Base-by-base conservation (phyloP, 805 yeast species). In the Priceomyces castillae region DNA sequence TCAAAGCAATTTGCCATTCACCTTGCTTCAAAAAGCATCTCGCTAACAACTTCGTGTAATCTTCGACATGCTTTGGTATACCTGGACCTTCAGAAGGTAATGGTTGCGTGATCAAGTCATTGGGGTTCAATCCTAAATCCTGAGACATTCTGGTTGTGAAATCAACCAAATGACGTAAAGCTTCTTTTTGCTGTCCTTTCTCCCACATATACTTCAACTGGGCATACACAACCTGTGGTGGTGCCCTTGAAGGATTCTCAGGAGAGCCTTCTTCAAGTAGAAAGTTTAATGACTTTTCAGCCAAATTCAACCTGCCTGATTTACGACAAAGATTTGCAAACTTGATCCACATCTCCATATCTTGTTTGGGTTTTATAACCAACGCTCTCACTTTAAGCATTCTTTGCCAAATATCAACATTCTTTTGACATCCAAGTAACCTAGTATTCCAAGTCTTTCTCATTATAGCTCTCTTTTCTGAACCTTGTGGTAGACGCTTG, bases 381-480 rank as follows among this genome's bases (percentile, higher is more conserved):
- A 94, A 73, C 0, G 97, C 92, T 44, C 99, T 76, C 1, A 92
- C 96, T 60, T 90, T 87, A 47, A 94, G 74, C 81, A 94, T 84
- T 57, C 97, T 75, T 62, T 92, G 97, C 99, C 99, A 94, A n/a
- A 90, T 90, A 66, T 94, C 99, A 40, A 94, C 98, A 66, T 94
- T 94, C 53, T 94, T 77, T 66, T 94, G 99, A 58, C 97, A 90
- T 1, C 98, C 98, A 47, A 88, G 69, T 40, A 94, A 70, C 55
- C 99, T 78, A 40, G 87, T 86, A 58, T 87, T 89, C 99, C 99
- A 95, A 0, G 98, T 92, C 53, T 84, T 81, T 52, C 96, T 76
- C 77, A 94, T 84, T 12, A 81, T 80, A 6, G 73, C 77, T 51
- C 94, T 79, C 54, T 84, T 85, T 37, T 85, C 95, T 0, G 95